These are phyloP conservation scores for Oryza meyeriana DNA, from an alignment of 176 grass and related monocot species.

Conservation along the genomic window DNA sequence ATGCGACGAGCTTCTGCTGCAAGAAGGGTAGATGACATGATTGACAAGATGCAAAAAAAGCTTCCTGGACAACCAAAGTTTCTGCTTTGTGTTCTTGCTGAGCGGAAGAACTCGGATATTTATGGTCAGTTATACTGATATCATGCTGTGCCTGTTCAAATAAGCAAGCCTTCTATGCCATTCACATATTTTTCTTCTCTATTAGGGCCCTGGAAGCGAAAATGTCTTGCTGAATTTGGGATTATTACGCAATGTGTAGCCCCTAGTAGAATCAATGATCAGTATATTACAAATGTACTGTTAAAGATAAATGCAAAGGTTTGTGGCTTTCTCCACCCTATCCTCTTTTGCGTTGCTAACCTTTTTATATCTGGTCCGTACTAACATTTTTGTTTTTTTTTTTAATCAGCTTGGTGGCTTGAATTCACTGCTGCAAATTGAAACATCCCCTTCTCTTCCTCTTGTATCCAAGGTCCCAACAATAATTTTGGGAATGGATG, in stretches of 20 bases:
- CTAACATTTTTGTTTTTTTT: not conserved
- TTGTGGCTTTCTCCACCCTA: not conserved
- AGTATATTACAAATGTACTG: slow-evolving; percentile 83
- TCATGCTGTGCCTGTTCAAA: not conserved
- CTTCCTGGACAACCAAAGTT: slow-evolving; percentile 68
- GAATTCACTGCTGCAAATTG: slow-evolving; percentile 69
- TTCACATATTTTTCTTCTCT: not conserved
- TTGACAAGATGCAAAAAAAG: slow-evolving; percentile 60
- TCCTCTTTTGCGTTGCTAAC: not conserved
- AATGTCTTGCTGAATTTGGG: slow-evolving; percentile 87
- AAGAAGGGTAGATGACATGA: slow-evolving; percentile 71
- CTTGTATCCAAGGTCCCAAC: slow-evolving; percentile 65
- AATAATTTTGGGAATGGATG: slow-evolving; percentile 88
- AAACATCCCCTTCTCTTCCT: slow-evolving; percentile 55
- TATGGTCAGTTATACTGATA: slow-evolving; percentile 58
- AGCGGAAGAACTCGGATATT: slow-evolving; percentile 93
- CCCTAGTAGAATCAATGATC: slow-evolving; percentile 84
- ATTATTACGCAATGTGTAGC: slow-evolving; percentile 93
- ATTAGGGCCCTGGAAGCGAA: slow-evolving; percentile 86
- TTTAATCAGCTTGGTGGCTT: slow-evolving; percentile 70
- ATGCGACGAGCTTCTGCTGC: slow-evolving; percentile 49
- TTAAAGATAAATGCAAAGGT: slow-evolving; percentile 97
- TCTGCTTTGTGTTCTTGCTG: slow-evolving; percentile 75
- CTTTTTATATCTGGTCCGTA: not conserved
- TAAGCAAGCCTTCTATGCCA: not conserved